Evolutionary conservation across 306 rosid genomes (phyloP), one percentile per base, ranked within the genome.

Genomic region (Prunus mume): DNA sequence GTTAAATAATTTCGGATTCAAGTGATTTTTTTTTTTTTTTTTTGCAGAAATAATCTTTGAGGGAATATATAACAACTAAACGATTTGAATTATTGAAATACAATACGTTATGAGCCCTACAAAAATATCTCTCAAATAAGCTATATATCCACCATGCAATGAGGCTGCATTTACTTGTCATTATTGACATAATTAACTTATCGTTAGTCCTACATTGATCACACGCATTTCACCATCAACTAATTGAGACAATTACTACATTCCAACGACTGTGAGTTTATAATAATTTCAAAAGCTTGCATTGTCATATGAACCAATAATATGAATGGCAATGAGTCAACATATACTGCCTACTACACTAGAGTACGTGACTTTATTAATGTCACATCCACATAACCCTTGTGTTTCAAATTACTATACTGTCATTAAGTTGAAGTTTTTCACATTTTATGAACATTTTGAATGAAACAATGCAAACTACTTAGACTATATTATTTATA

Each of bases 41-140:
- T 38, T 7, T 38, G 43, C 9, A 38, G 0, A 38, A 4, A 38
- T 38, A 1, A 38, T 38, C 2, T 38, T 38, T 1, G 2, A 38
- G 43, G 1, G 9, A 38, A 38, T 38, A 38, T 6, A 0, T 38
- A 38, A 38, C 8, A 38, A 1, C 9, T 38, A 38, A 7, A 38
- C 2, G 2, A 7, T 38, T 38, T 38, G 2, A 0, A 38, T 38
- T 9, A 7, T 38, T 38, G 2, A 38, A 38, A 38, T 38, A 38
- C 43, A 38, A 38, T 38, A 7, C 2, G 43, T 38, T 0, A 7
- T 38, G 0, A 0, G 0, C 43, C 2, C 2, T 38, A 38, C 1
- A 38, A 38, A 6, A 6, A 38, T 7, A 7, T 38, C 0, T 6
- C 43, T 38, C 0, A 38, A 38, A 38, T 1, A 38, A 38, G 2